Base-by-base conservation (phyloP, 2,329 filamentous ascomycete genomes). In the Botrytis sinoallii region DNA sequence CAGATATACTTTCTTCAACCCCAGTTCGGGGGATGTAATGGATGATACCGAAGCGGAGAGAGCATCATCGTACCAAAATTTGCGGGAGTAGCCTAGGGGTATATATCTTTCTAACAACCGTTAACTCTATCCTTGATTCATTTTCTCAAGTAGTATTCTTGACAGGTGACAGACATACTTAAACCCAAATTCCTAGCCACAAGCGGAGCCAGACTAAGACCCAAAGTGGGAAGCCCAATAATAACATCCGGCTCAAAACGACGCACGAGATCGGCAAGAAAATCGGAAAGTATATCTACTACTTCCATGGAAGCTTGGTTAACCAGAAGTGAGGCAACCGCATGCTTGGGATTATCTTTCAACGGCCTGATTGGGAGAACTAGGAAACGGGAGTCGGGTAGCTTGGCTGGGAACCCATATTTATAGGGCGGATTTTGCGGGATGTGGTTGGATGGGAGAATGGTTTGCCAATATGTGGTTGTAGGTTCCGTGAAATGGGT, bases 41-140 rank as follows among this genome's bases (percentile, higher is more conserved):
- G 78, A 79, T 3, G 76, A 77, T 3, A 79, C 74, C 25, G 70
- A 63, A 0, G 78, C 76, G 3, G 78, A 79, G 18, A 80, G 77
- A 0, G 48, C 61, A 10, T 78, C 76, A 2, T 67, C 52, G 61
- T 80, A 80, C 79, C 79, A 80, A 75, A 80, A 80, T 67, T 80
- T 80, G 4, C 74, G 74, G 3, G 79, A 80, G 60, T 79, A 79
- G 3, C 79, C 79, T n/a, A 80, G 72, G 2, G 79, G 76, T 1
- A 80, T 63, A 52, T 79, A 79, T 60, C 78, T 72, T 71, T 75
- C 78, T 79, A 29, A 44, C 9, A 32, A 20, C 18, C 42, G 5
- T 35, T 25, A 20, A 25, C 18, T 9, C 18, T 12, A 9, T 32
- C 9, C 25, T 55, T 55, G 25, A 22, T 55, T 6, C 12, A 25